These are phyloP conservation scores for Ustilago bromivora DNA, from an alignment of 1,284 basidiomycete genomes.

Conservation along the genomic window DNA sequence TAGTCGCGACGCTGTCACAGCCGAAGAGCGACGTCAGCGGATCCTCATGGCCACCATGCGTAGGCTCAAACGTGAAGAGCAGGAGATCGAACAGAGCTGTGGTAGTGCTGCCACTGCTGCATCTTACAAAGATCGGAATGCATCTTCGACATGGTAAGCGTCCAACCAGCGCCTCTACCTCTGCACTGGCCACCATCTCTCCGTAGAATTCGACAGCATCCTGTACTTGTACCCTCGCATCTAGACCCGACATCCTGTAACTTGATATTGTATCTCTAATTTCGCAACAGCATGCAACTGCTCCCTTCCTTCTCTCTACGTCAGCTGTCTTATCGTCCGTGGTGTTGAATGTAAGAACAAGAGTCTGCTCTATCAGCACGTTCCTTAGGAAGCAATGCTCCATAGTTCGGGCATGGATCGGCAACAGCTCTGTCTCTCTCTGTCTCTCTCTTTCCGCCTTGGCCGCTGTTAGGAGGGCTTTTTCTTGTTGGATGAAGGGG, in stretches of 20 bases:
- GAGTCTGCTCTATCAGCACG: too few relatives aligned
- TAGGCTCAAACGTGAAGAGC: conserved; percentile 49
- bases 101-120: conserved; percentile 28
- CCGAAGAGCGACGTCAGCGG: conserved; percentile 42
- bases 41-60: conserved; percentile 54
- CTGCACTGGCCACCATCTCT: neutral
- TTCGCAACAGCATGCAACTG: too few relatives aligned
- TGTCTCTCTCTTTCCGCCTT: neutral
- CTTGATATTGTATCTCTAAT: neutral
- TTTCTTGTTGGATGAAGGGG: neutral
- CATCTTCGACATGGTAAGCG: conserved; percentile 10
- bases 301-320: too few relatives aligned
- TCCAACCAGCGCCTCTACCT: neutral
- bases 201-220: neutral
- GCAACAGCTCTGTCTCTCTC: neutral
- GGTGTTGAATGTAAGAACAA: too few relatives aligned
- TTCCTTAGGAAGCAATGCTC: neutral
- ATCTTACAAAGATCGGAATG: conserved; percentile 3
- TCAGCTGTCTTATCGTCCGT: too few relatives aligned
- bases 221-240: conserved; percentile 11
- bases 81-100: conserved; percentile 47
- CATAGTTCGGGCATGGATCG: conserved; percentile 3
- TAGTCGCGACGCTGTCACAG: neutral
- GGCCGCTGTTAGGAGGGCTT: neutral
- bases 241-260: neutral